phyloP scores from a whole-genome alignment of 352 stramenopile species.

The Phytophthora chlamydospora region DNA sequence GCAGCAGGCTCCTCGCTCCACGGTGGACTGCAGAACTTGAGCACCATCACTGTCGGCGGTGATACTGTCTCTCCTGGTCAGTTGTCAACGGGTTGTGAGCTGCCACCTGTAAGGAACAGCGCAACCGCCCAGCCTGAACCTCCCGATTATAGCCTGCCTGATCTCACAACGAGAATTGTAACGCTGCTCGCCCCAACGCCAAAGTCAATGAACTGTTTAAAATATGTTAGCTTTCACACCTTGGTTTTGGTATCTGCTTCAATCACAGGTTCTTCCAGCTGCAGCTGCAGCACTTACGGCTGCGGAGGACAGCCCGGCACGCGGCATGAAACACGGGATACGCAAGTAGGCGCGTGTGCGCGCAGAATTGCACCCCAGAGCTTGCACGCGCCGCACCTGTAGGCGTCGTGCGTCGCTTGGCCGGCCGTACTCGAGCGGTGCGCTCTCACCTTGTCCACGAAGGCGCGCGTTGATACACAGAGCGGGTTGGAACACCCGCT shows the following conservation, averaged over 20 bases:
- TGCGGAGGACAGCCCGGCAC: conserved; percentile 49
- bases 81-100: conserved; percentile 12
- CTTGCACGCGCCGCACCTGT: conserved; percentile 61
- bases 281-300: conserved; percentile 4
- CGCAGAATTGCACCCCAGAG: conserved; percentile 56
- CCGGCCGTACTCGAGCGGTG: conserved; percentile 39
- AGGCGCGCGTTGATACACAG: conserved; percentile 59
- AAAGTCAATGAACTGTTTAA: conserved; percentile 14
- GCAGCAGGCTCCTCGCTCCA: conserved; percentile 27
- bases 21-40: conserved; percentile 56
- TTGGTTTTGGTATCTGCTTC: conserved; percentile 12
- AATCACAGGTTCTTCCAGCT: conserved; percentile 9
- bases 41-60: conserved; percentile 37
- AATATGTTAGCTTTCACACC: conserved; percentile 10
- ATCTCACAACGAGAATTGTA: conserved; percentile 9
- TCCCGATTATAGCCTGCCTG: conserved; percentile 4
- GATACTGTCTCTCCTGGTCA: not conserved
- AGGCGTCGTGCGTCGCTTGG: conserved; percentile 32
- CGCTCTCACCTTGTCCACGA: conserved; percentile 55
- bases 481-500: conserved; percentile 56
- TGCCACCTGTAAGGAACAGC: not conserved
- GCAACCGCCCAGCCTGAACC: not conserved
- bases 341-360: conserved; percentile 41
- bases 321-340: conserved; percentile 23
- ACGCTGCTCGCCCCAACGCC: not conserved